Conservation (phyloP, 108 stramenopile species). For the Bacterosira constricta region DNA sequence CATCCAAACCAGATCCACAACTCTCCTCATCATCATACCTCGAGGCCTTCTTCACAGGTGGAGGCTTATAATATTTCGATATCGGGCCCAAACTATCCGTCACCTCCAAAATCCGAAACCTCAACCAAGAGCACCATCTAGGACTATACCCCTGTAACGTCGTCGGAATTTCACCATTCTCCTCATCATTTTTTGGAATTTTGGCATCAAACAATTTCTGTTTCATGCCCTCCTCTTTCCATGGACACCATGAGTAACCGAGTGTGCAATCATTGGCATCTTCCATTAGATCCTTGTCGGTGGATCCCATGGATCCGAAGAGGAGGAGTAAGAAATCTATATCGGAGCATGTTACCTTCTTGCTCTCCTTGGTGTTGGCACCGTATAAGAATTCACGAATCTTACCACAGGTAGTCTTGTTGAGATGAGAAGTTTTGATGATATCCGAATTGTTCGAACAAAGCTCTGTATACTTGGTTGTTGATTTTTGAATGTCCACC, state of each 20-base stretch:
- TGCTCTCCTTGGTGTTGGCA: slow-evolving; percentile 1
- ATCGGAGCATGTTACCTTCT: slow-evolving; percentile 12
- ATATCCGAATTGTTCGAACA: slow-evolving; percentile 14
- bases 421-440: slow-evolving; percentile 20
- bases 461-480: slow-evolving; percentile 5
- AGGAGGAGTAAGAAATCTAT: slow-evolving; percentile 14
- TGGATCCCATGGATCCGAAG: slow-evolving; percentile 29
- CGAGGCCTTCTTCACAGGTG: no score
- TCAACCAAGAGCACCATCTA: no score
- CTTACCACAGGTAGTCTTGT: slow-evolving; percentile 10
- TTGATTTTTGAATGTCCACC: background rate
- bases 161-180: no score
- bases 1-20: no score
- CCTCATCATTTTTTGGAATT: slow-evolving; percentile 3
- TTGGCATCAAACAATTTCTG: slow-evolving; percentile 15
- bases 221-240: slow-evolving; percentile 3
- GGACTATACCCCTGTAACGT: no score
- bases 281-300: background rate
- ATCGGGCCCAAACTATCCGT: no score
- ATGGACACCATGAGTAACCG: background rate
- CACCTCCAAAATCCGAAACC: no score
- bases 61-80: no score
- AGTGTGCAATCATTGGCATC: background rate
- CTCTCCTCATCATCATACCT: no score
- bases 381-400: slow-evolving; percentile 25